phyloP scores from a whole-genome alignment of 2,329 filamentous ascomycete species.

The Monilinia vaccinii-corymbosi region DNA sequence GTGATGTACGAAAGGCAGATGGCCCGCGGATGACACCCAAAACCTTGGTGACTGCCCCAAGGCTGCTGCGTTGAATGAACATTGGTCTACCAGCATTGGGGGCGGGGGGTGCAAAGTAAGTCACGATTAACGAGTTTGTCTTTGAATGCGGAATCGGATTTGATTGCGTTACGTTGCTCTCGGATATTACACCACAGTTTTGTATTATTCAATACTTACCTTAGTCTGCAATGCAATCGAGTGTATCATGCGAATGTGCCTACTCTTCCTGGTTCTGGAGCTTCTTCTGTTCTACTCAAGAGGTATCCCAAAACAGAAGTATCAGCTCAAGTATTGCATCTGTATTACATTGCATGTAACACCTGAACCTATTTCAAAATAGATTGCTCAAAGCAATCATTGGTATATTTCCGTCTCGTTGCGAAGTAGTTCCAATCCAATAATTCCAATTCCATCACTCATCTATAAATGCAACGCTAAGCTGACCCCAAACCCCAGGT shows the following conservation, averaged over 20 bases:
- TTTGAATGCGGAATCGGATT: not conserved
- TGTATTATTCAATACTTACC: not conserved
- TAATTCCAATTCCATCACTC: not conserved
- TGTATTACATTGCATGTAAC: not conserved
- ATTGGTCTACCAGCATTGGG: not conserved
- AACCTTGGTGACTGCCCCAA: not conserved
- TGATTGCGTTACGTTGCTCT: not conserved
- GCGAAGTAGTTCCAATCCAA: not conserved
- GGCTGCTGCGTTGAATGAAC: not conserved
- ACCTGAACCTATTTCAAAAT: not conserved
- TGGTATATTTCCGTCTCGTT: not conserved
- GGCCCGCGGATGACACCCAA: not conserved
- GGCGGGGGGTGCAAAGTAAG: not conserved
- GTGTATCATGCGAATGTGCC: not conserved
- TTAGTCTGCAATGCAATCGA: not conserved
- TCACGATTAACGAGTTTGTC: not conserved
- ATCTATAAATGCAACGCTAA: not conserved
- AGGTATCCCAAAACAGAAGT: not conserved
- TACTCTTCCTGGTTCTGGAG: too few relatives aligned
- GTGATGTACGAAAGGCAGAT: too few relatives aligned
- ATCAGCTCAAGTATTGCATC: not conserved
- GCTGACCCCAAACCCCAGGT: not conserved
- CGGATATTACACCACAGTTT: not conserved
- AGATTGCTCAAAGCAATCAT: not conserved
- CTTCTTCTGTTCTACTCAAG: too few relatives aligned